These are phyloP conservation scores for Hemileccinum rubropunctum DNA, from an alignment of 768 basidiomycete species.

Conservation along the genomic window DNA sequence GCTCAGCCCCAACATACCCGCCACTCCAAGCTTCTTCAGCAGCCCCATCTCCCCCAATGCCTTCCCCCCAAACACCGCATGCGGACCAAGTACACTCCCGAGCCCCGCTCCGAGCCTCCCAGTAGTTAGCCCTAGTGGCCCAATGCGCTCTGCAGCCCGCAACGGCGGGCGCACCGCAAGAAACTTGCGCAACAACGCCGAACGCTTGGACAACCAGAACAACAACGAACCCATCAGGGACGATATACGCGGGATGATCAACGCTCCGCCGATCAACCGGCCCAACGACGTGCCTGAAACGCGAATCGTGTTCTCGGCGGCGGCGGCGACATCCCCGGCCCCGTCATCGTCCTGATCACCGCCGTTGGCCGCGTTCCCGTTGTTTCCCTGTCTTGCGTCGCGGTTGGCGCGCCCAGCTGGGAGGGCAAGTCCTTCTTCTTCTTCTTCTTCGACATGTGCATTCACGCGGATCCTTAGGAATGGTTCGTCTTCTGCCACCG, in stretches of 20 bases:
- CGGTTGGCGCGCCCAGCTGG: conserved; percentile 11
- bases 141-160: conserved; percentile 7
- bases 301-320: conserved; percentile 57
- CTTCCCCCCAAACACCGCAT: conserved; percentile 13
- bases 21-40: conserved; percentile 25
- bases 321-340: conserved; percentile 39
- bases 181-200: conserved; percentile 26
- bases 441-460: conserved; percentile 34
- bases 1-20: conserved; percentile 39
- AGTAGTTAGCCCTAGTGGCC: conserved; percentile 16
- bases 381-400: conserved; percentile 10
- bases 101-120: conserved; percentile 8
- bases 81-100: conserved; percentile 4
- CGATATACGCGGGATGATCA: conserved; percentile 66
- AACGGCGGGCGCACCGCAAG: conserved; percentile 22
- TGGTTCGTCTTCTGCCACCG: conserved; percentile 27
- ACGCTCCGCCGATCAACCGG: conserved; percentile 64
- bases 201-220: conserved; percentile 45
- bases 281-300: conserved; percentile 60
- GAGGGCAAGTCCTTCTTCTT: conserved; percentile 15
- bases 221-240: conserved; percentile 63
- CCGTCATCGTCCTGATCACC: conserved; percentile 12
- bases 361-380: conserved; percentile 7
- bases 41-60: conserved; percentile 10
- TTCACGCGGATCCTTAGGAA: conserved; percentile 30